A percentile compares a stretch with the other conserved stretches of the same genome.
Conservation (phyloP, 202 grass and related monocot genomes). For the Cymbopogon flexuosus region DNA sequence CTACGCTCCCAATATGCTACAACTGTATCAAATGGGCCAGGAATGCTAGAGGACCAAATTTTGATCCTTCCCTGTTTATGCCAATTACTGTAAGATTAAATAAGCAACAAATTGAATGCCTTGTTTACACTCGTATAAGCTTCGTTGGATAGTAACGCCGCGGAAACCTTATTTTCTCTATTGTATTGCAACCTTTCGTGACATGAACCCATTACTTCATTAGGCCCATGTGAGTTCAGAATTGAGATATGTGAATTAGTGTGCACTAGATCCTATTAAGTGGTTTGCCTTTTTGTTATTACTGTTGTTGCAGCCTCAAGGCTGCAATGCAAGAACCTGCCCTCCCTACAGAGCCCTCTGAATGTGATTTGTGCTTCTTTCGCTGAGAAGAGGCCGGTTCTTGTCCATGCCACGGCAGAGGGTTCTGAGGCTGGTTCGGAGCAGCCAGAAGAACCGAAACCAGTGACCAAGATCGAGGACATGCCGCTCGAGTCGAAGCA, state of each 20-base stretch:
- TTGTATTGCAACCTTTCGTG: background rate
- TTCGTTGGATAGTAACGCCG: background rate
- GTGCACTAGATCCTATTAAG: conserved; percentile 12
- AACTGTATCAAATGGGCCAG: background rate
- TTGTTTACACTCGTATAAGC: too few species aligned
- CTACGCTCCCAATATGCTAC: background rate
- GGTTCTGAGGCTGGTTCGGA: conserved; percentile 33
- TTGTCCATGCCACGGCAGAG: conserved; percentile 48
- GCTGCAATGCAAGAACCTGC: conserved; percentile 40
- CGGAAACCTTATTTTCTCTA: background rate
- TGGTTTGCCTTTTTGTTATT: conserved; percentile 10
- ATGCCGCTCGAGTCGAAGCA: conserved; percentile 59
- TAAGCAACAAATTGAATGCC: background rate
- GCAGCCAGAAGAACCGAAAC: conserved; percentile 43
- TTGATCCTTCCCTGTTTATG: background rate
- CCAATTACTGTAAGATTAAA: background rate
- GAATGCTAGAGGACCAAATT: background rate
- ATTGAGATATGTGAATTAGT: background rate
- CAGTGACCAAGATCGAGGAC: conserved; percentile 39
- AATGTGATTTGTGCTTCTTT: conserved; percentile 15
- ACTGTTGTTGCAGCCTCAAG: conserved; percentile 42
- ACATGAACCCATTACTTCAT: background rate
- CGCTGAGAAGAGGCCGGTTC: conserved; percentile 42
- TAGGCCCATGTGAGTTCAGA: conserved; percentile 2
- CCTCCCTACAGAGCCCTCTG: conserved; percentile 16